phyloP scores from a whole-genome alignment of 75 land plant species.

The Sequoia sempervirens region DNA sequence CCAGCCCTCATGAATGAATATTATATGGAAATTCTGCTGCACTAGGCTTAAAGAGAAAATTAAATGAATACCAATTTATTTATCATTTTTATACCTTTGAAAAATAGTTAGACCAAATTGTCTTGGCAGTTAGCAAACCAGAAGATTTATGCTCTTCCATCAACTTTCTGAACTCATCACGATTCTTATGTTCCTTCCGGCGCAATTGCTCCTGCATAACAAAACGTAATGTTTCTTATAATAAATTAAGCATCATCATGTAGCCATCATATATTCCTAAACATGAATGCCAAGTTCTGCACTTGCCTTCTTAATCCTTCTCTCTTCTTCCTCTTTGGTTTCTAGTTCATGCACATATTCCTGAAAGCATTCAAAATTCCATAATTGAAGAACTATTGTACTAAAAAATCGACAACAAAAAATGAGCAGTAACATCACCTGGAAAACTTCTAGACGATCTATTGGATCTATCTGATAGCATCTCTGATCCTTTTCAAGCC shows the following conservation, averaged over 20 bases:
- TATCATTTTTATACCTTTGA: constrained; percentile 38
- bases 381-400: not conserved
- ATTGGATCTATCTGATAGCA: constrained; percentile 81
- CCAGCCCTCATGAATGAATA: not conserved
- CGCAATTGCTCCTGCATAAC: constrained; percentile 72
- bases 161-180: constrained; percentile 88
- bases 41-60: not conserved
- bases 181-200: constrained; percentile 42
- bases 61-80: not conserved
- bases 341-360: constrained; percentile 84
- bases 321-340: constrained; percentile 82
- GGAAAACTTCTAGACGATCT: constrained; percentile 77
- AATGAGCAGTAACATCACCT: constrained; percentile 32
- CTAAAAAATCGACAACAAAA: not conserved
- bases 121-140: constrained; percentile 67
- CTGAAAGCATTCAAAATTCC: constrained; percentile 30
- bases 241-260: not conserved
- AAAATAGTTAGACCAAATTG: constrained; percentile 82
- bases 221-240: not conserved
- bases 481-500: constrained; percentile 88
- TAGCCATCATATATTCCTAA: not conserved
- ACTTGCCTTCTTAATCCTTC: constrained; percentile 70
- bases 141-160: constrained; percentile 72
- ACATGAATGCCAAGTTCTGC: not conserved
- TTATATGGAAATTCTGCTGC: not conserved